Base-by-base conservation (phyloP, 208 protist species). In the Jaenimonas drosophilae region DNA sequence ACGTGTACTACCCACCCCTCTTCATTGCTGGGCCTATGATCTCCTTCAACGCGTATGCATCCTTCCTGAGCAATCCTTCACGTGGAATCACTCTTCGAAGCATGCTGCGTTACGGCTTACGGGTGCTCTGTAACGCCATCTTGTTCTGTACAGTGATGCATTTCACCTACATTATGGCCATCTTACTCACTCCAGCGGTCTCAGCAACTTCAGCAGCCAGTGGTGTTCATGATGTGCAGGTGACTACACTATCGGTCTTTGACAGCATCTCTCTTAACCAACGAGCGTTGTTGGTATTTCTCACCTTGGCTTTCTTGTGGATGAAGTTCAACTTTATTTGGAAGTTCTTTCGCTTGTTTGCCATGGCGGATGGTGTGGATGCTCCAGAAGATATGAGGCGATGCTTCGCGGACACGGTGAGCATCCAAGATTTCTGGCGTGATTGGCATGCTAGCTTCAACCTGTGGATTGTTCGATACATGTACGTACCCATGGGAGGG, bases 381-480 rank as follows among this genome's bases (percentile, higher is more conserved):
- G 57, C 77, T 11, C 83, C 82, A 17, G 86, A 96, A 47, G 88
- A 96, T 47, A 96, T 95, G 91, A 64, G 38, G 2, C 62, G 75
- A n/a, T 96, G 86, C 60, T 80, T 96, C 41, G 60, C 41, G 33
- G 90, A 91, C 54, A 87, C 82, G 16, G 81, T 87, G 38, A 90
- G 67, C 32, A 84, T 97, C 17, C 61, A 57, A 11, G 70, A 69
- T 29, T 97, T 97, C 60, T 97, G 94, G 91, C 54, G 88, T 21
- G 72, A 83, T 51, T 96, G 89, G 91, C 91, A 97, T 55, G 70
- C 73, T 20, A 77, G 69, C 3, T 90, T 97, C 57, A 96, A 97
- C 55, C 55, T 91, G 38, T 97, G 90, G 85, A 81, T 95, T 37
- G 70, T 95, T 40, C 82, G 90, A 21, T 97, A 97, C 68, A 76